Percentiles rank a stretch among this genome's conserved stretches.
Conservation (phyloP, 192 early-diverging fungal species). For the Linderina pennispora region DNA sequence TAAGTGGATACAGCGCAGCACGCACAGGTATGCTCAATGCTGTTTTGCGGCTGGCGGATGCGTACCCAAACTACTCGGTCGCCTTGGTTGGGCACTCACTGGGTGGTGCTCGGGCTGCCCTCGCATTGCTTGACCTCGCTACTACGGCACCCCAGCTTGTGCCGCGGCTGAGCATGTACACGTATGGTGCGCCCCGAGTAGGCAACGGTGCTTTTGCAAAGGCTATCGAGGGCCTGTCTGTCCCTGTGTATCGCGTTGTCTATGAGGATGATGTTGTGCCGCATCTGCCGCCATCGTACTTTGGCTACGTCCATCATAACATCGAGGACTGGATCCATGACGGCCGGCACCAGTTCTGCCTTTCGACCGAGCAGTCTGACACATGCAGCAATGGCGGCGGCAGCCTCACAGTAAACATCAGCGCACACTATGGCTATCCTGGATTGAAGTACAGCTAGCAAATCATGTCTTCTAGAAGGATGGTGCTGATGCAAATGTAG, state of each 20-base stretch:
- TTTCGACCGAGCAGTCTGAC: background rate
- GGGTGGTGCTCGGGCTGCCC: slow-evolving; percentile 3
- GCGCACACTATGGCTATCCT: background rate
- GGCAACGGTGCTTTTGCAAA: slow-evolving; percentile 2
- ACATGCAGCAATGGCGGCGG: background rate
- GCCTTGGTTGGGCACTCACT: slow-evolving; percentile 6
- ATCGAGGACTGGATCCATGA: slow-evolving; percentile 5
- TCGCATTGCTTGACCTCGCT: slow-evolving; percentile 1
- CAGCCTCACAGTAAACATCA: background rate
- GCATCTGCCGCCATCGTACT: background rate
- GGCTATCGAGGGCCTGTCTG: background rate
- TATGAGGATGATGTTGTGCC: slow-evolving; percentile 6
- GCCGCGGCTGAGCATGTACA: background rate
- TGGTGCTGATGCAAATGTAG: background rate
- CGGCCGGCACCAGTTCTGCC: background rate
- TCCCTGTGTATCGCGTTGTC: slow-evolving; percentile 1
- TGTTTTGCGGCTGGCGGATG: background rate
- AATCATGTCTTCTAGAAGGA: no score
- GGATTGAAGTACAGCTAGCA: background rate
- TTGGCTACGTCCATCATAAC: slow-evolving; percentile 1
- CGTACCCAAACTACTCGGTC: slow-evolving; percentile 3
- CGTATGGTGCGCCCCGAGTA: slow-evolving; percentile 8
- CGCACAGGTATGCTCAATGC: background rate
- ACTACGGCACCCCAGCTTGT: background rate
- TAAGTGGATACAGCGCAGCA: background rate